Percentiles rank a stretch among this genome's conserved stretches.
Conservation (phyloP, 768 basidiomycete species). For the Tremella fuciformis region DNA sequence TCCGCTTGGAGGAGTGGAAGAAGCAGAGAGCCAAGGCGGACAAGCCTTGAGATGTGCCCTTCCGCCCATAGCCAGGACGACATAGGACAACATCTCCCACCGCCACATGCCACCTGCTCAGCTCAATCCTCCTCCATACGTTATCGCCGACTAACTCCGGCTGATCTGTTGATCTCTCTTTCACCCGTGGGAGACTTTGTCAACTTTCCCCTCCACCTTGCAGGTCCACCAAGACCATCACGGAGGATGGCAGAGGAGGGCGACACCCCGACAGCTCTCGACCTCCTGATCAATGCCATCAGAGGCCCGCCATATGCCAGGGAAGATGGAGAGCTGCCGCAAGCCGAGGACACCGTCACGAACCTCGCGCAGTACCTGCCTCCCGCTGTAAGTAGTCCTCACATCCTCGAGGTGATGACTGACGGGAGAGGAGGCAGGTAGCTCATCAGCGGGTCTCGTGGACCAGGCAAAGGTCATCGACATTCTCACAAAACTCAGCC, state of each 20-base stretch:
- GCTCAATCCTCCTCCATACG: too few relatives aligned
- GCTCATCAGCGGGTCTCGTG: neutral
- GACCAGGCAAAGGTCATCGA: neutral
- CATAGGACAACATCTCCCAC: too few relatives aligned
- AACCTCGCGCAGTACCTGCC: neutral
- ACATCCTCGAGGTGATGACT: neutral
- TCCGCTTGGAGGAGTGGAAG: conserved; percentile 2
- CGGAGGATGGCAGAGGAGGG: conserved; percentile 4
- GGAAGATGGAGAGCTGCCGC: neutral
- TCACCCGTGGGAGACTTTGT: conserved; percentile 13
- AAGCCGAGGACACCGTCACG: too few relatives aligned
- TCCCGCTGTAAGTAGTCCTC: neutral
- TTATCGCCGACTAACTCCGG: too few relatives aligned
- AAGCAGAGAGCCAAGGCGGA: too few relatives aligned
- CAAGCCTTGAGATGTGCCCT: too few relatives aligned
- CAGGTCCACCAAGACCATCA: neutral
- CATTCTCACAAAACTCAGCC: neutral
- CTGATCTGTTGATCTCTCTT: neutral
- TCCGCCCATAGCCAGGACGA: too few relatives aligned
- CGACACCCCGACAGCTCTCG: conserved; percentile 33
- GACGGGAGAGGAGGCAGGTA: neutral
- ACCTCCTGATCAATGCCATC: conserved; percentile 48
- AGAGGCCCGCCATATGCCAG: conserved; percentile 15
- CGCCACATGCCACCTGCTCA: too few relatives aligned
- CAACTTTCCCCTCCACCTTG: neutral